Base-by-base conservation (phyloP, 2,329 filamentous ascomycete species). In the Xylaria sp. region DNA sequence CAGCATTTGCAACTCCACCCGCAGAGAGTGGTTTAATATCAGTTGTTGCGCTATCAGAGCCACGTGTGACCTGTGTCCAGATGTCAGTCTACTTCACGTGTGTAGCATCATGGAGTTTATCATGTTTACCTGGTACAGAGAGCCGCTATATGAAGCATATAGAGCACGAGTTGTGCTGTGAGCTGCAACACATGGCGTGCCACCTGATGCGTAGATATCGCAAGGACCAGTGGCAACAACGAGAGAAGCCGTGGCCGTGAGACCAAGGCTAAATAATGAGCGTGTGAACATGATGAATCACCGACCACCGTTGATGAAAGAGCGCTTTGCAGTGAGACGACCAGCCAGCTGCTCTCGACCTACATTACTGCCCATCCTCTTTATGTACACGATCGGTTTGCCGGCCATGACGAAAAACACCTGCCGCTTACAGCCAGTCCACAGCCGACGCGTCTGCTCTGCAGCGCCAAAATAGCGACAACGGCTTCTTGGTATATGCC, bases 131-230 rank as follows among this genome's bases (percentile, higher is more conserved):
- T 90, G 86, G 75, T 90, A 90, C 0, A 90, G 83, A 0, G 84
- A 58, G 4, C 86, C 85, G 59, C 80, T 72, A 69, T 77, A 50
- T n/a, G 47, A 50, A 50, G 47, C 82, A 77, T 89, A 90, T 2
- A 90, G 76, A n/a, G 87, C 86, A 4, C 88, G 85, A 61, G 88
- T 90, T 20, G 87, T 90, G 75, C 86, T 86, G 74, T 90, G 88
- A 0, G 88, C 88, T 0, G 88, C 88, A 15, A 90, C 78, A 71
- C 88, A 90, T n/a, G 87, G 86, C 0, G 86, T 89, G 57, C 82
- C 82, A 0, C 86, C 87, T 0, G 82, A 80, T 1, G 82, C 74
- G 77, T 90, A 90, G 67, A 90, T 82, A 68, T 90, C 88, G 71
- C 87, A 90, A 9, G 88, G 87, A 11, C 81, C 87, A 39, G 86